Evolutionary conservation across 371 early-diverging fungal genomes (phyloP), one percentile per base, ranked within the genome.

Genomic region (Nematocida homosporus): DNA sequence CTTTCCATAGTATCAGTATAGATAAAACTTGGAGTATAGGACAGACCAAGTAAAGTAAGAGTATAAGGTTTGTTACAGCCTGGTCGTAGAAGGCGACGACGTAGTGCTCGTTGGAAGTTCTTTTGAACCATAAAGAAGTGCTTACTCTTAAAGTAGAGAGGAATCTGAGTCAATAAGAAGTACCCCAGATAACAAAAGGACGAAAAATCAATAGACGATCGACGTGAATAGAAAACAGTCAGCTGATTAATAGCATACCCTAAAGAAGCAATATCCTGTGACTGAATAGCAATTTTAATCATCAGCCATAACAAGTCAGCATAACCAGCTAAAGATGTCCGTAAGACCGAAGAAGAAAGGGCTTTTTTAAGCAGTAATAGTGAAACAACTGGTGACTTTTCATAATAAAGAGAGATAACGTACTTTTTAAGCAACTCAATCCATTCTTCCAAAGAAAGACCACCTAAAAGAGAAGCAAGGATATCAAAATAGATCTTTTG

Each of bases 171-270:
- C n/a, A 51, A 53, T 20, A 83, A 56, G 61, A 76, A 83, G 65
- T 79, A 81, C 5, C 78, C 37, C 10, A 83, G 47, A 48, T 81
- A 81, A 35, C 64, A 50, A 29, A 66, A 64, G 16, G 78, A 60
- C 23, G 47, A 57, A 20, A 56, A 38, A 29, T 61, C 68, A 1
- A 51, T 41, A 10, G 32, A 10, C 23, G 13, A 16, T 27, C 75
- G 56, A 27, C 54, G 32, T 4, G 75, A 35, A 48, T 72, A 72
- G 47, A 47, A 72, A 13, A 44, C 10, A 0, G 77, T 57, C 48
- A 79, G 25, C n/a, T 69, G 35, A 16, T 47, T 81, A 13, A 77
- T 35, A 4, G 51, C 52, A 16, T 56, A 59, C 27, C 41, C n/a
- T 20, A 83, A 44, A 20, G 55, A 56, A 16, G 66, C 69, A 27